Base-by-base conservation (phyloP, 768 basidiomycete genomes). In the Astraeus odoratus region DNA sequence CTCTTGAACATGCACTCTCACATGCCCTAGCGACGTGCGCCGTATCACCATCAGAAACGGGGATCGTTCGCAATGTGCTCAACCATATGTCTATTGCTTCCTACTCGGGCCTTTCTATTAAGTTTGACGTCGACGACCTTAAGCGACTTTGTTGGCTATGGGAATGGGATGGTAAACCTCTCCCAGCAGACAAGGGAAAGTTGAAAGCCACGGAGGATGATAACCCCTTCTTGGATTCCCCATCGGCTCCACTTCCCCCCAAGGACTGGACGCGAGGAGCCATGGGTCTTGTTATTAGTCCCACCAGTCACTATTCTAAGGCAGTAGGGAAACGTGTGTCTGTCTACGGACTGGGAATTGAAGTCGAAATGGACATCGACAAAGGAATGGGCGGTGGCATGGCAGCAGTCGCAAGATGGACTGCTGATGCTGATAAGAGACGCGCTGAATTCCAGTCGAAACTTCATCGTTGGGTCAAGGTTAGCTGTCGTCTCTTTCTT, bases 321-420 rank as follows among this genome's bases (percentile, higher is more conserved):
- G 53, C 64, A 1, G 75, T 73, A 12, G 75, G 77, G 12, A 80
- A 80, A 55, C 77, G 89, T 34, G 68, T 87, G 16, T 81, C 86
- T 26, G 88, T 77, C 1, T 92, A 90, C 60, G 89, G 88, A 8
- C 75, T 91, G 50, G 89, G 89, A 1, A 86, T 92, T 40, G 86
- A 91, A 64, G 86, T 90, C 20, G 86, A 90, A 53, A 83, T 87
- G 69, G 80, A 89, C 55, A 76, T 88, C 44, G 85, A 87, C 64
- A 86, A 85, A 65, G 80, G 76, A 54, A 81, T 86, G 81, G 70
- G 70, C 18, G 79, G 76, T 36, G 86, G 88, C n/a, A 90, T 91
- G 83, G 86, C 86, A 29, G 85, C 88, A 23, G 85, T 92, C 35
- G 88, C 89, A 42, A 77, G 86, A 45, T 92, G 89, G 89, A 89